Evolutionary conservation across 805 yeast species (phyloP).

Genomic region (Grigorovia yakushimaensis): DNA sequence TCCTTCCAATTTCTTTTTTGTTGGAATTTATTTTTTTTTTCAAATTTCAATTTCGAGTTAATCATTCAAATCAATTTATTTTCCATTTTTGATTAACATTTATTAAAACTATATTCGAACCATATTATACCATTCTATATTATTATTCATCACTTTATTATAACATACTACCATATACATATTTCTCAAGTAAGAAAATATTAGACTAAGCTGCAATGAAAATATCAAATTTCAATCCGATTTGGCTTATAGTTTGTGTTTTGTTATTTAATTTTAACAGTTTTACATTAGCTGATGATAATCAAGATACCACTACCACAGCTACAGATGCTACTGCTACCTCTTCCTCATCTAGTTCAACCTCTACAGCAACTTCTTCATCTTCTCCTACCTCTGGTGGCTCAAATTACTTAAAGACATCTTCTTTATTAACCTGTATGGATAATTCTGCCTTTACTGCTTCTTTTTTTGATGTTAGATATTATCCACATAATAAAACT

Average conservation of each 20-base stretch:
- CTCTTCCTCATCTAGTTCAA: background rate
- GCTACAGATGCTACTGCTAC: background rate
- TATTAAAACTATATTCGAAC: background rate
- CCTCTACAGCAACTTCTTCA: constrained; percentile 1
- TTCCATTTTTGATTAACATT: background rate
- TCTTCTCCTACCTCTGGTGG: background rate
- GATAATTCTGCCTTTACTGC: constrained; percentile 80
- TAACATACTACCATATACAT: background rate
- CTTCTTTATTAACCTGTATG: constrained; percentile 87
- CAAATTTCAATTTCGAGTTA: background rate
- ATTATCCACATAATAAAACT: constrained; percentile 54
- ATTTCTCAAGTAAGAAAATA: no score
- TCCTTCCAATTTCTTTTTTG: background rate
- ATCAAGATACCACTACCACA: background rate
- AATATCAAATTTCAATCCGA: background rate
- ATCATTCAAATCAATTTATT: background rate
- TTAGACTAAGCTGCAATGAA: no score
- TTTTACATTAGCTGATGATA: background rate
- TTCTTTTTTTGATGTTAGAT: constrained; percentile 65
- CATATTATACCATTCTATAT: background rate
- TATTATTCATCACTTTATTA: background rate
- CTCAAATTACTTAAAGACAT: constrained; percentile 34
- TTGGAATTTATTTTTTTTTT: background rate
- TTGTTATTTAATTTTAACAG: background rate
- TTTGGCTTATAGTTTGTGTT: background rate